A percentile compares a stretch with the other conserved stretches of the same genome.
phyloP scores from a whole-genome alignment of 2,329 filamentous ascomycete species.

The Gremmenia infestans region DNA sequence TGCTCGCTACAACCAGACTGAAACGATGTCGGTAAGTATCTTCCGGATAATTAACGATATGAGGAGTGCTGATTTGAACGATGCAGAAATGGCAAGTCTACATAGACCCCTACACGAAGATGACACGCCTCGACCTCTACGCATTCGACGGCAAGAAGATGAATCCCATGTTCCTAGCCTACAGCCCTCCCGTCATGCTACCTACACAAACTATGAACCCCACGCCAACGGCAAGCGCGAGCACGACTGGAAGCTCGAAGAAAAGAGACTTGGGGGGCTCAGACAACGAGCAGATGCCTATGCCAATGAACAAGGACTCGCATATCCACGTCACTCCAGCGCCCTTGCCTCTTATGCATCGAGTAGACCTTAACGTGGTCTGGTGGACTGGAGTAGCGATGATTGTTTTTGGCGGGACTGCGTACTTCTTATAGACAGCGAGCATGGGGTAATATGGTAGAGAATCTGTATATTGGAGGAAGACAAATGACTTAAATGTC shows the following conservation, averaged over 20 bases:
- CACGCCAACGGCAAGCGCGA: constrained; percentile 33
- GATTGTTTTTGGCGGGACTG: constrained; percentile 31
- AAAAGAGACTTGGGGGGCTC: constrained; percentile 28
- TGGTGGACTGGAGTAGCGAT: constrained; percentile 33
- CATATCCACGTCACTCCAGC: constrained; percentile 2
- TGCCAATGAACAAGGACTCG: constrained; percentile 30
- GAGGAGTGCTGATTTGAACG: not conserved
- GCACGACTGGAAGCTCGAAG: constrained; percentile 34
- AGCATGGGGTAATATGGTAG: not conserved
- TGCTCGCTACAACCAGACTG: constrained; percentile 62
- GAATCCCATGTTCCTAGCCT: constrained; percentile 63
- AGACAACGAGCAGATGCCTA: constrained; percentile 27
- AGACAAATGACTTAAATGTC: constrained; percentile 9
- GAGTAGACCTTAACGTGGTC: constrained; percentile 27
- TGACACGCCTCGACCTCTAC: constrained; percentile 59
- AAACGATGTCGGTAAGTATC: constrained; percentile 52
- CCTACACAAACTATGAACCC: constrained; percentile 64
- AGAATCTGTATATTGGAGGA: constrained; percentile 18
- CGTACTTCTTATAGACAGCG: constrained; percentile 27
- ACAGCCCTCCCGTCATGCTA: constrained; percentile 61
- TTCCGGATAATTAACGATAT: no score
- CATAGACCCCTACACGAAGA: constrained; percentile 56
- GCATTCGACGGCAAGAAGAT: constrained; percentile 59
- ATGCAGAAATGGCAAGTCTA: constrained; percentile 36
- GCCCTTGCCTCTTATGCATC: constrained; percentile 21